Base-by-base conservation (phyloP, 495 filamentous ascomycete genomes). In the Hypoxylon intermedium region DNA sequence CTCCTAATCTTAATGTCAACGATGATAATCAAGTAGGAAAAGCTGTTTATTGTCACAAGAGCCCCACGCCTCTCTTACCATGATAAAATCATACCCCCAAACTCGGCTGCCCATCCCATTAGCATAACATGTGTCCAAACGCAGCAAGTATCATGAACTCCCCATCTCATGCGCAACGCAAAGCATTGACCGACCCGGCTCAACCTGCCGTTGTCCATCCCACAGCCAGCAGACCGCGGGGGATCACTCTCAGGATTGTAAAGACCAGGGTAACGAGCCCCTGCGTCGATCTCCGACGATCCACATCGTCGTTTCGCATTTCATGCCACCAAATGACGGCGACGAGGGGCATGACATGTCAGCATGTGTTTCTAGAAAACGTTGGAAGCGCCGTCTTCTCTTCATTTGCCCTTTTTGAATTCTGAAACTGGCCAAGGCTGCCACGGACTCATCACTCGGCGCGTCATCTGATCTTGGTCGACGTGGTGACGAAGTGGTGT, bases 221-320 rank as follows among this genome's bases (percentile, higher is more conserved):
- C 40, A 19, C 16, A 34, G 24, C 45, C 9, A 40, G 9, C 18
- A 23, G 38, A 50, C 15, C 15, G 62, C 51, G 62, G 62, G 62
- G 56, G 62, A 65, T 65, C 56, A 53, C 9, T 48, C 18, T 34
- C 45, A 41, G 62, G 61, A 13, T 51, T 47, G 55, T 13, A 24
- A 37, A 20, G 56, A n/a, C n/a, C 51, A 47, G 11, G 45, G 58
- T 33, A 24, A 19, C 24, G 31, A 41, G 41, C 53, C 60, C 60
- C 53, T 65, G 55, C 21, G 50, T 59, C 55, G 50, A 59, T 59
- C 61, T 44, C 42, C 33, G 31, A 47, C 18, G 28, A 9, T 43
- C 56, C 62, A 60, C 62, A 34, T 53, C 34, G 19, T 51, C 56
- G 62, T 65, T 65, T 65, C 62, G 62, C n/a, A 16, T 56, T 26